Conservation (phyloP, 2,329 filamentous ascomycete genomes). For the Colletotrichum trifolii region DNA sequence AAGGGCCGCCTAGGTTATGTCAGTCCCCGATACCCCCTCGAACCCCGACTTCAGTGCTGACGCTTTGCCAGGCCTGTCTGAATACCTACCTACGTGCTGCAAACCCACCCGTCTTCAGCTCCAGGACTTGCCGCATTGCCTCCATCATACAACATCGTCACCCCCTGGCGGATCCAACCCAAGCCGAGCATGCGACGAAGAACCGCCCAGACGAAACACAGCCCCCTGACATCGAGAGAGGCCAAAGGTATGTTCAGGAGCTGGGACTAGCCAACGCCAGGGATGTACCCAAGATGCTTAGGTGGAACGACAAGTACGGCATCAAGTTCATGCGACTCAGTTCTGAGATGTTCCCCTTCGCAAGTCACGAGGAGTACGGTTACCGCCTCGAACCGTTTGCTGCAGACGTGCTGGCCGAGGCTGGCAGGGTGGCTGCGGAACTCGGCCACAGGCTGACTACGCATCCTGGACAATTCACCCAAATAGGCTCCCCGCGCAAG, state of each 20-base stretch:
- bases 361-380: constrained; percentile 86
- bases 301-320: constrained; percentile 91
- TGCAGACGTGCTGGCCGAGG: constrained; percentile 78
- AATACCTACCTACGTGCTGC: constrained; percentile 90
- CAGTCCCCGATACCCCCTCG: constrained; percentile 45
- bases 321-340: constrained; percentile 94
- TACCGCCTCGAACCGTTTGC: constrained; percentile 89
- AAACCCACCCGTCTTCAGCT: constrained; percentile 88
- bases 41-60: constrained; percentile 9
- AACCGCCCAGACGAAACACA: constrained; percentile 84
- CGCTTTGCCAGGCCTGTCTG: constrained; percentile 75
- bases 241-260: constrained; percentile 78
- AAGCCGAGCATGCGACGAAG: constrained; percentile 84
- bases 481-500: constrained; percentile 83
- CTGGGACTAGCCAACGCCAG: constrained; percentile 84
- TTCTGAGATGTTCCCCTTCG: constrained; percentile 97
- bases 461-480: constrained; percentile 93
- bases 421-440: constrained; percentile 79
- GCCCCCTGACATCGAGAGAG: constrained; percentile 73
- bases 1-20: constrained; percentile 91
- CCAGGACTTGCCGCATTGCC: constrained; percentile 88
- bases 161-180: constrained; percentile 78
- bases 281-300: constrained; percentile 86
- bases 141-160: constrained; percentile 92
- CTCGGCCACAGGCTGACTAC: constrained; percentile 88